phyloP scores from a whole-genome alignment of 805 yeast genomes.

The Barnettozyma wickerhamii region DNA sequence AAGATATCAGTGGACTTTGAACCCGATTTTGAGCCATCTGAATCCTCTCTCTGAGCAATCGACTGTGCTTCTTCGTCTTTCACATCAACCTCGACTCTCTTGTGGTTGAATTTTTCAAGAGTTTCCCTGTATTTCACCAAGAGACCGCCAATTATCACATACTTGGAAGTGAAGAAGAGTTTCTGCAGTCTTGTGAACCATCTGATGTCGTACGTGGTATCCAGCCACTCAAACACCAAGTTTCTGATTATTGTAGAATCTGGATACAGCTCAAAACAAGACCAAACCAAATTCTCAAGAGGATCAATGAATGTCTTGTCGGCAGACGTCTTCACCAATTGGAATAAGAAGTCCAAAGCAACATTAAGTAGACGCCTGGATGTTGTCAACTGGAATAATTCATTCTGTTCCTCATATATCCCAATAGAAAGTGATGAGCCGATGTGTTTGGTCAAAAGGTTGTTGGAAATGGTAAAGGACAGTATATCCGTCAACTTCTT shows the following conservation, averaged over 20 bases:
- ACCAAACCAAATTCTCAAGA: conserved; percentile 57
- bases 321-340: conserved; percentile 53
- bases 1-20: conserved; percentile 6
- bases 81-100: conserved; percentile 32
- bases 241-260: conserved; percentile 38
- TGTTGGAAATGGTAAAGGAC: conserved; percentile 26
- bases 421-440: conserved; percentile 27
- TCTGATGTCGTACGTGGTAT: conserved; percentile 39
- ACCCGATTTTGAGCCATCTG: conserved; percentile 13
- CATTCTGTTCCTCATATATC: conserved; percentile 36
- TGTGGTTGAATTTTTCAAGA: conserved; percentile 32
- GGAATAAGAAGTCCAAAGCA: conserved; percentile 54
- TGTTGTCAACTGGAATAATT: conserved; percentile 42
- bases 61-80: conserved; percentile 46
- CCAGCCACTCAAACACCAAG: conserved; percentile 58
- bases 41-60: conserved; percentile 28
- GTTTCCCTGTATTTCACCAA: conserved; percentile 38
- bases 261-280: conserved; percentile 44
- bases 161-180: conserved; percentile 42
- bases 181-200: conserved; percentile 60
- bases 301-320: conserved; percentile 38
- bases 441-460: conserved; percentile 28
- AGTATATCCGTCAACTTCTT: conserved; percentile 28
- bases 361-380: conserved; percentile 36
- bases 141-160: conserved; percentile 37